Conservation (phyloP, 768 basidiomycete genomes). For the Lenzites betulinus region DNA sequence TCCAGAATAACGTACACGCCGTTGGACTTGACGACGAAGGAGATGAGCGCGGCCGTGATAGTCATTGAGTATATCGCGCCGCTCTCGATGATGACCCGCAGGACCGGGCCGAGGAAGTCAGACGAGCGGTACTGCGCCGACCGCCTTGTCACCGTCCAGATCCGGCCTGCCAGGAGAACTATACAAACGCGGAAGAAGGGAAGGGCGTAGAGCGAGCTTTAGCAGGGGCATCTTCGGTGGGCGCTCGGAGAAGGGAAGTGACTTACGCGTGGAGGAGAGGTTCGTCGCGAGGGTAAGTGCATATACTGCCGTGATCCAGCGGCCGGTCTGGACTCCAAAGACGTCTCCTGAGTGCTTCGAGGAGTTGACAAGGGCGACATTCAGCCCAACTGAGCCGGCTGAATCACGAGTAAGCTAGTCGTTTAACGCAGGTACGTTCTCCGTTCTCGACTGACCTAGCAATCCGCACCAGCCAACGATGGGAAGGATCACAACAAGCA, state of each 20-base stretch:
- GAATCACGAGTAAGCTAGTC: background rate
- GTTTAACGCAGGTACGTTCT: too few species aligned
- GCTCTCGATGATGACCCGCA: conserved; percentile 39
- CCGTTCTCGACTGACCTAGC: conserved; percentile 9
- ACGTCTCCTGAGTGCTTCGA: conserved; percentile 23
- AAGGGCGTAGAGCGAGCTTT: background rate
- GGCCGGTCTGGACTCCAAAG: conserved; percentile 29
- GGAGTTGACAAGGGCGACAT: conserved; percentile 21
- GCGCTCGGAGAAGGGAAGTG: background rate
- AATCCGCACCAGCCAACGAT: conserved; percentile 33
- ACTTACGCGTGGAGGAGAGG: conserved; percentile 34
- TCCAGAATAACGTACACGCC: conserved; percentile 39
- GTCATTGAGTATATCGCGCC: conserved; percentile 41
- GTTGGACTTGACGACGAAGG: conserved; percentile 33
- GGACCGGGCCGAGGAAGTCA: conserved; percentile 26
- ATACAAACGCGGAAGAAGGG: too few species aligned
- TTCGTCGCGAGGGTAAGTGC: conserved; percentile 36
- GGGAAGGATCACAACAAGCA: conserved; percentile 31
- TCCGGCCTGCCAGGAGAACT: conserved; percentile 35
- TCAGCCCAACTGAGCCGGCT: conserved; percentile 27
- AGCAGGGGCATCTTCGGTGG: background rate
- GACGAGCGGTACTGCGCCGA: conserved; percentile 20
- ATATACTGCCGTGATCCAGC: conserved; percentile 41
- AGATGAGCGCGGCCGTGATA: conserved; percentile 35
- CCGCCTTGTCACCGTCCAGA: conserved; percentile 33